phyloP scores from a whole-genome alignment of 177 flowering plant genomes.

The Telopea speciosissima region DNA sequence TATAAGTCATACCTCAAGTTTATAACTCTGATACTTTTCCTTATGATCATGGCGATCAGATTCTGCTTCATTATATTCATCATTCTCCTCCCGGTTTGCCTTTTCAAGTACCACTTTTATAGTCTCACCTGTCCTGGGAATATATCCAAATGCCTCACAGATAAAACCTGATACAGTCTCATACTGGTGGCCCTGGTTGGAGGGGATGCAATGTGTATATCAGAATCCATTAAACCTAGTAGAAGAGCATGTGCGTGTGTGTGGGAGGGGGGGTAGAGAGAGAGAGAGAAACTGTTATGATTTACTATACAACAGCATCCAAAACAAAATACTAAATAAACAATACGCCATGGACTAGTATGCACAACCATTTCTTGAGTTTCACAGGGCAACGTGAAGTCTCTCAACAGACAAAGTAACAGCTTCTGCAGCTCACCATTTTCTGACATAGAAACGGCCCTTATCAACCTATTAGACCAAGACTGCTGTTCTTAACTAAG shows the following conservation, averaged over 20 bases:
- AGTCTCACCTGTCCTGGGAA: slow-evolving; percentile 91
- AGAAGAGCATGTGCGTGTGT: not conserved
- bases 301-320: not conserved
- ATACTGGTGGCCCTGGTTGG: slow-evolving; percentile 77
- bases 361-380: no score
- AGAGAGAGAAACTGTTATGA: not conserved
- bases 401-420: no score
- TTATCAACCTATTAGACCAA: no score
- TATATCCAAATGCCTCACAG: slow-evolving; percentile 94
- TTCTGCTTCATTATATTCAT: slow-evolving; percentile 42
- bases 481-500: no score
- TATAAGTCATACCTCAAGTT: slow-evolving; percentile 68
- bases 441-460: no score
- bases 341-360: no score
- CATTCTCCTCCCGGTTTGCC: slow-evolving; percentile 51
- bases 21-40: slow-evolving; percentile 62
- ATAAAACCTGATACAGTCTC: slow-evolving; percentile 98
- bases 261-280: not conserved
- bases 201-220: not conserved
- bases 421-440: no score
- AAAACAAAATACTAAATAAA: no score
- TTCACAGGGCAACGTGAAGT: no score
- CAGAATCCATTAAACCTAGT: not conserved
- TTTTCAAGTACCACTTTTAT: slow-evolving; percentile 77
- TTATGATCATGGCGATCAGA: slow-evolving; percentile 50